Percentiles rank a stretch among this genome's conserved stretches.
Evolutionary conservation across 2,329 filamentous ascomycete genomes (phyloP).

Genomic region (Cordyceps pruinosa): DNA sequence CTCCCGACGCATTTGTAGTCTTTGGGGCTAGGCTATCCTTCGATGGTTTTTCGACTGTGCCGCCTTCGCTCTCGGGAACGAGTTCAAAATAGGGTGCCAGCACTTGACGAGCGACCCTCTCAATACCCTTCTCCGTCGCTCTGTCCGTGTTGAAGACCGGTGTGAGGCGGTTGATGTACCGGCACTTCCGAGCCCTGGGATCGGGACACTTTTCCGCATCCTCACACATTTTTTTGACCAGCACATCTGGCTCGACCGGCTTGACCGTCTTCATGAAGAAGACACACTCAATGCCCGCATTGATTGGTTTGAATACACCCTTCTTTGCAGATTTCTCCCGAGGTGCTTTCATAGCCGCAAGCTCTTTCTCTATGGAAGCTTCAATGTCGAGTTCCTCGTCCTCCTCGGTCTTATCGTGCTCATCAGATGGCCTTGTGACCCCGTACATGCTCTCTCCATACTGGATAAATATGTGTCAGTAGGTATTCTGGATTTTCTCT

Average conservation of each 20-base stretch:
- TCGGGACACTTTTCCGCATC: conserved; percentile 42
- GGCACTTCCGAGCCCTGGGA: conserved; percentile 38
- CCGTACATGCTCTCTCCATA: conserved; percentile 59
- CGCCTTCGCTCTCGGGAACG: conserved; percentile 12
- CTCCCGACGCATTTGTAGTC: conserved; percentile 13
- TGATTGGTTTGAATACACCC: conserved; percentile 45
- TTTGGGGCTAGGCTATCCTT: conserved; percentile 6
- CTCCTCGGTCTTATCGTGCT: conserved; percentile 29
- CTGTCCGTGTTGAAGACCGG: conserved; percentile 50
- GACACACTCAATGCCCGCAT: conserved; percentile 53
- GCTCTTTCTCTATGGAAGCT: conserved; percentile 62
- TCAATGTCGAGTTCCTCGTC: conserved; percentile 60
- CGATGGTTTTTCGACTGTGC: conserved; percentile 8
- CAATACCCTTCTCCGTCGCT: conserved; percentile 62
- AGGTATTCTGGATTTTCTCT: not conserved
- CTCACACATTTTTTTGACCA: conserved; percentile 48
- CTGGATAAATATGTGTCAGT: conserved; percentile 32
- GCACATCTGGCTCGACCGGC: conserved; percentile 48
- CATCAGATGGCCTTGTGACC: conserved; percentile 32
- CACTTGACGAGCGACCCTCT: conserved; percentile 56
- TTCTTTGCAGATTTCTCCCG: conserved; percentile 35
- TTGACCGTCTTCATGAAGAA: conserved; percentile 53
- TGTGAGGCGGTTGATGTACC: conserved; percentile 53
- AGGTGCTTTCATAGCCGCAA: conserved; percentile 51
- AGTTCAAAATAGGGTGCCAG: conserved; percentile 57